These are phyloP conservation scores for Colletotrichum noveboracense DNA, from an alignment of 2,329 filamentous ascomycete genomes.

Conservation along the genomic window DNA sequence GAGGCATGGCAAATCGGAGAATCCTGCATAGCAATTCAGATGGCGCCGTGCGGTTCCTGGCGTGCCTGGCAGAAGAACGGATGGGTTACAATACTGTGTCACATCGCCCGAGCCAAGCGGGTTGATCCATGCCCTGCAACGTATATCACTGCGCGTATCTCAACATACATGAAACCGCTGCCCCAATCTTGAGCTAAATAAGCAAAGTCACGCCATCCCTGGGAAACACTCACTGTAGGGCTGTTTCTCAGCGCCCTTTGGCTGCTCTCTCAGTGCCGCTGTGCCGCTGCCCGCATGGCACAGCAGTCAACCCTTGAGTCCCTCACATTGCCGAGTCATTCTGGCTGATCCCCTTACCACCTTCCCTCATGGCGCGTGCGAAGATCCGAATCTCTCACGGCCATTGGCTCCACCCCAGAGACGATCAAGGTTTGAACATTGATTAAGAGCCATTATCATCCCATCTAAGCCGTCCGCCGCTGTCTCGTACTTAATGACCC, in stretches of 20 bases:
- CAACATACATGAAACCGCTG: constrained; percentile 7
- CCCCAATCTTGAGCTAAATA: constrained; percentile 3
- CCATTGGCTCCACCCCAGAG: constrained; percentile 17
- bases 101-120: constrained; percentile 3
- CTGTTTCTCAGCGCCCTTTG: background rate
- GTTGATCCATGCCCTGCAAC: constrained; percentile 1
- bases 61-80: background rate
- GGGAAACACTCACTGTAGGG: background rate
- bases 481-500: background rate
- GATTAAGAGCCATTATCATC: background rate
- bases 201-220: constrained; percentile 15
- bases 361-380: background rate
- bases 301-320: background rate
- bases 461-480: background rate
- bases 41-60: background rate
- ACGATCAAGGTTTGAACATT: constrained; percentile 11
- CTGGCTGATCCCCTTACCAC: background rate
- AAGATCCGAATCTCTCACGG: constrained; percentile 18
- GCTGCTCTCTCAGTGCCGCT: background rate
- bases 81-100: constrained; percentile 11
- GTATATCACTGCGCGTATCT: background rate
- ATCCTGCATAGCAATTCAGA: background rate
- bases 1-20: background rate
- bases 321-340: constrained; percentile 3
- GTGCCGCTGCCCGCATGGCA: background rate